phyloP scores from a whole-genome alignment of 2,329 filamentous ascomycete species.

The Teratosphaeria epicoccoides region DNA sequence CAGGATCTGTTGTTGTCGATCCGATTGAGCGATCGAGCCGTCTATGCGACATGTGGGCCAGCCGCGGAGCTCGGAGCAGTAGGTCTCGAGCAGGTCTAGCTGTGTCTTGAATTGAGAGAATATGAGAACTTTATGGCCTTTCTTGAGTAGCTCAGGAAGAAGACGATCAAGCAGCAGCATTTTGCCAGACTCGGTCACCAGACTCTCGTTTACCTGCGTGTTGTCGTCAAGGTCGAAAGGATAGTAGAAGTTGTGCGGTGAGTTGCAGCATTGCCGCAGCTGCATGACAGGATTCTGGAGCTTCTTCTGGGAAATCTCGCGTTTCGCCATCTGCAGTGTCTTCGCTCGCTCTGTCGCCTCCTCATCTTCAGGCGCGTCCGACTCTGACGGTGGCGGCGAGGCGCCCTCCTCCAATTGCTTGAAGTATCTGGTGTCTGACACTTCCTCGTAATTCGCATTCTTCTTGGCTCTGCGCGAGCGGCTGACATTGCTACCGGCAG shows the following conservation, averaged over 20 bases:
- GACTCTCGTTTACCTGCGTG: conserved; percentile 58
- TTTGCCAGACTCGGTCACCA: conserved; percentile 84
- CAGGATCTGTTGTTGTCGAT: conserved; percentile 39
- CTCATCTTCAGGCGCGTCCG: conserved; percentile 34
- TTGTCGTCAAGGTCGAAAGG: conserved; percentile 59
- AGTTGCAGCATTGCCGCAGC: conserved; percentile 82
- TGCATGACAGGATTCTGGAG: conserved; percentile 90
- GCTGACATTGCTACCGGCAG: conserved; percentile 36
- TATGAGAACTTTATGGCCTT: conserved; percentile 78
- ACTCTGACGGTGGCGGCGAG: conserved; percentile 31
- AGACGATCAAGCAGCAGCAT: conserved; percentile 89
- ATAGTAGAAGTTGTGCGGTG: conserved; percentile 92
- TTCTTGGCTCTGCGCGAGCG: conserved; percentile 43
- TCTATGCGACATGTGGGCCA: conserved; percentile 88
- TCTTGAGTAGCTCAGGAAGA: conserved; percentile 60
- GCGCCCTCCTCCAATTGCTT: conserved; percentile 57
- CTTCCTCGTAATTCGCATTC: conserved; percentile 52
- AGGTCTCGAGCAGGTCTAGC: conserved; percentile 81
- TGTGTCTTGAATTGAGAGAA: conserved; percentile 96
- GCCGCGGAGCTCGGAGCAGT: conserved; percentile 62
- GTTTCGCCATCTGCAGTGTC: conserved; percentile 68
- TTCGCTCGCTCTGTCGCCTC: conserved; percentile 56
- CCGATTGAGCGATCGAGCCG: conserved; percentile 65
- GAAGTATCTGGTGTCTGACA: conserved; percentile 81
- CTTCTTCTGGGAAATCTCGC: conserved; percentile 82